Evolutionary conservation across 805 yeast genomes (phyloP), one percentile per base, ranked within the genome.

Genomic region (Hanseniaspora valbyensis): DNA sequence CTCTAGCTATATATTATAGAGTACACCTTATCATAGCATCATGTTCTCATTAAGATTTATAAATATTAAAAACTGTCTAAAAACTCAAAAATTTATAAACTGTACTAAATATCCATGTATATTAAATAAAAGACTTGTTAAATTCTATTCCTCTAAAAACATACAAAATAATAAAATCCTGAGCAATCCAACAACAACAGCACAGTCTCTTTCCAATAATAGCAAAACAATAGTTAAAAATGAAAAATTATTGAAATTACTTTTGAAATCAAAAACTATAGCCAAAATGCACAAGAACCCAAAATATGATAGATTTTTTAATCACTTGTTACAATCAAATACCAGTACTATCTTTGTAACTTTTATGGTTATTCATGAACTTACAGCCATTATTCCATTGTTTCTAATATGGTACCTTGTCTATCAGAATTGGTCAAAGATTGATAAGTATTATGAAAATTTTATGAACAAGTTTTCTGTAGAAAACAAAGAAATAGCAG

Each of bases 371-470:
- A 67, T 84, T 13, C 95, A 84, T 59, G 95, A 84, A 59, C 55
- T 84, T 38, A 73, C 89, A 0, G 95, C 95, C 2, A 70, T 84
- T 2, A 72, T 75, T 26, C 94, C 94, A 1, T 67, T 84, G 44
- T 66, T 82, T 36, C 79, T 78, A 0, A 56, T 83, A 2, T 82
- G 90, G 88, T 82, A 77, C 58, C 55, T 70, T 0, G 71, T 84
- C 54, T 83, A 82, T 63, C 70, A 74, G 53, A 68, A 76, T 49
- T 65, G 72, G 13, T 53, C 54, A 33, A 59, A 8, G 3, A 28
- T 30, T 29, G 36, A 41, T 13, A 25, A 13, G 3, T 19, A 30
- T n/a, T 30, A 41, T n/a, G 26, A 41, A 29, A 29, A 30, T 5
- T 9, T 41, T 8, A 3, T 29, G 7, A 16, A 21, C 10, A 10